These are phyloP conservation scores for Fusarium oxysporum DNA, from an alignment of 2,329 filamentous ascomycete genomes.

Conservation along the genomic window DNA sequence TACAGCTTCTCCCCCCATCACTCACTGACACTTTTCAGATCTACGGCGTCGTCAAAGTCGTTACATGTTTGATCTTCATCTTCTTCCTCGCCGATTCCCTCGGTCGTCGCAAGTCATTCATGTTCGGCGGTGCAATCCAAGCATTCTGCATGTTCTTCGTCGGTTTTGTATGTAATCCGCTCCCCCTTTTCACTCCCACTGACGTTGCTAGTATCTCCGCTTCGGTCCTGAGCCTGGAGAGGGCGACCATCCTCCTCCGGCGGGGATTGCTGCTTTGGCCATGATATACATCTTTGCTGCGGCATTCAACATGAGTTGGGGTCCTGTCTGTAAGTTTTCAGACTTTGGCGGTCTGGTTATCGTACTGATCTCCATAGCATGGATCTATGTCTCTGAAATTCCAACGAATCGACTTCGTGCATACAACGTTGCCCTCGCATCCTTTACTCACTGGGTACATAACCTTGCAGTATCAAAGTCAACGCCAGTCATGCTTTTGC, in stretches of 20 bases:
- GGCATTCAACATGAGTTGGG: slow-evolving; percentile 73
- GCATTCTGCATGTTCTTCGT: slow-evolving; percentile 67
- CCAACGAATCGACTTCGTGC: slow-evolving; percentile 68
- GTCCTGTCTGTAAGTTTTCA: slow-evolving; percentile 66
- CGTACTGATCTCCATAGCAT: slow-evolving; percentile 23
- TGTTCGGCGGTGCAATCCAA: slow-evolving; percentile 44
- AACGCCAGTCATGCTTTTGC: slow-evolving; percentile 69
- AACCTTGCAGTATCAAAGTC: slow-evolving; percentile 72
- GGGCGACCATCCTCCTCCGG: slow-evolving; percentile 51
- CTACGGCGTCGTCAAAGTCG: slow-evolving; percentile 75
- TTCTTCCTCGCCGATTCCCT: slow-evolving; percentile 73
- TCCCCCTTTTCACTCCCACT: not conserved
- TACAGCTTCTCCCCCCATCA: fast-evolving
- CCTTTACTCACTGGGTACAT: slow-evolving; percentile 73
- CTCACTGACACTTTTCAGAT: not conserved
- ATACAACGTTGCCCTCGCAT: slow-evolving; percentile 70
- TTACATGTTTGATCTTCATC: slow-evolving; percentile 70
- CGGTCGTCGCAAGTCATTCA: slow-evolving; percentile 61
- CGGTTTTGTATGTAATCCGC: slow-evolving; percentile 54
- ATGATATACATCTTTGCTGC: slow-evolving; percentile 73
- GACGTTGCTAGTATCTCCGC: slow-evolving; percentile 59
- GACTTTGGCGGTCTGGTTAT: fast-evolving
- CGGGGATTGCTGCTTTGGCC: slow-evolving; percentile 65
- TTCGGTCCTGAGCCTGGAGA: slow-evolving; percentile 54
- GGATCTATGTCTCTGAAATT: slow-evolving; percentile 69